Percentiles rank a stretch among this genome's conserved stretches.
Conservation (phyloP, 2,329 filamentous ascomycete species). For the Stagonosporopsis vannaccii region DNA sequence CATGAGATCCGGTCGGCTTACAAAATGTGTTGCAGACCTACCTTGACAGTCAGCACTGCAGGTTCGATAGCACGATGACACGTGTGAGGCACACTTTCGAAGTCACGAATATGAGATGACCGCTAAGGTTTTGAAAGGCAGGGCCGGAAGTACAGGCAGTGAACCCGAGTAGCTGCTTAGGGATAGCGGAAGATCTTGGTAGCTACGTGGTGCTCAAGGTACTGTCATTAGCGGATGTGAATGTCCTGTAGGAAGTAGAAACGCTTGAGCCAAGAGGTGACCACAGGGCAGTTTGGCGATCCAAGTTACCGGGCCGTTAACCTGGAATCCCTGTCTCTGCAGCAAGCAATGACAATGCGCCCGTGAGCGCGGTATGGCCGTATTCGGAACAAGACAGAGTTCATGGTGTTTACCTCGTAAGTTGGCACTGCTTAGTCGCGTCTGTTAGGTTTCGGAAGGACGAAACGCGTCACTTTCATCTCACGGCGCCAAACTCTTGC, state of each 20-base stretch:
- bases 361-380: conserved; percentile 12
- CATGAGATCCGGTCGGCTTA: conserved; percentile 31
- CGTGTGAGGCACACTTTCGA: conserved; percentile 34
- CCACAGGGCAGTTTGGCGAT: conserved; percentile 32
- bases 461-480: conserved; percentile 15
- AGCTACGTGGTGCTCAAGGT: conserved; percentile 35
- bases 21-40: conserved; percentile 40
- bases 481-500: conserved; percentile 13
- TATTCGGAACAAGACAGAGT: conserved; percentile 1
- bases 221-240: conserved; percentile 46
- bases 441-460: conserved; percentile 9
- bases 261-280: conserved; percentile 28
- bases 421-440: not conserved
- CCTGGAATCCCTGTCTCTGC: conserved; percentile 26
- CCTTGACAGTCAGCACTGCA: conserved; percentile 36
- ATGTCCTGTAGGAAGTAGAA: conserved; percentile 28
- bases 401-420: not conserved
- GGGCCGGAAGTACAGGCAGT: conserved; percentile 29
- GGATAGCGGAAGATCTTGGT: conserved; percentile 26
- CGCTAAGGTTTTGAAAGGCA: conserved; percentile 29
- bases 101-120: conserved; percentile 25
- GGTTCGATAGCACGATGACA: conserved; percentile 40
- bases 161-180: conserved; percentile 22
- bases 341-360: conserved; percentile 6
- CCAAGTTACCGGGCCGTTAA: conserved; percentile 33